Base-by-base conservation (phyloP, 805 yeast genomes). In the Candida suzukii region DNA sequence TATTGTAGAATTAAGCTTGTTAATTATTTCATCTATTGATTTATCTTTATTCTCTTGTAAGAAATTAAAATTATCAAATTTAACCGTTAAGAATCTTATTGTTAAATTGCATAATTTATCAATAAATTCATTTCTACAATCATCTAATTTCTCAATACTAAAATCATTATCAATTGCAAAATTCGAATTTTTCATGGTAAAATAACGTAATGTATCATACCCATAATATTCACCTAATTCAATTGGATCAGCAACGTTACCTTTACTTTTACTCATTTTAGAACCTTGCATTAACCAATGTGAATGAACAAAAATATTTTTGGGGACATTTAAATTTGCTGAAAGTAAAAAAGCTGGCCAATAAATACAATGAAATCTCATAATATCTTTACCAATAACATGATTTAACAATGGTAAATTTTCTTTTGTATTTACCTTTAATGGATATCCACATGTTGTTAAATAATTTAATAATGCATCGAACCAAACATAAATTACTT, bases 301-400 rank as follows among this genome's bases (percentile, higher is more conserved):
- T 6, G 95, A 82, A 65, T 93, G 99, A 2, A 93, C 95, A 6
- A 88, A 71, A 3, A 93, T 74, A 43, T 79, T 81, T 33, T 71
- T 64, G 0, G 98, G 98, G 6, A 83, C 53, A 4, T 74, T 75
- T 1, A 85, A 54, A 0, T 72, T 83, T 0, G 95, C 93, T 0
- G 96, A 96, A 73, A 90, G 64, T 43, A 93, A 65, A 44, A 93
- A 81, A 2, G 87, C 79, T 0, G 98, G 98, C 99, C 99, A 93
- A 54, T 87, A 88, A 13, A 90, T 73, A 48, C 95, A 80, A 54
- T 93, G 99, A 60, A 93, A 93, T 48, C 88, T 70, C 35, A 77
- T 70, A 38, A 93, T 93, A 57, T 93, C 99, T 53, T 93, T 93
- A 1, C 99, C 99, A 26, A 93, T 76, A 2, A 93, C 65, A 58